Conservation (phyloP, 768 basidiomycete species). For the Tylopilus balloui region DNA sequence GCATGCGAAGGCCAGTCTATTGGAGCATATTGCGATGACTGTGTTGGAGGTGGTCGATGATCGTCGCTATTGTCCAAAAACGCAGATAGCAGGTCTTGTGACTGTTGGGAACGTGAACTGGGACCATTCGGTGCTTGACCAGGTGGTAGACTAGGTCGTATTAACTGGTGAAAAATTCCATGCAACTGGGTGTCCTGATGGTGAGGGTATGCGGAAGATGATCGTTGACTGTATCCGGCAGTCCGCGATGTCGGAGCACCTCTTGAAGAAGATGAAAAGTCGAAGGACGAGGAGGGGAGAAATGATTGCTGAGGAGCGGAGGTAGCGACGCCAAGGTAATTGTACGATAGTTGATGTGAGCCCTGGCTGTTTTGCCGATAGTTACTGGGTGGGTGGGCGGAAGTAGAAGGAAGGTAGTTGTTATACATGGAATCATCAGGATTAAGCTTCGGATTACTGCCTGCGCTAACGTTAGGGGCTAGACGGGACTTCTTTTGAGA, state of each 20-base stretch:
- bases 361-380: conserved; percentile 29
- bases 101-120: conserved; percentile 22
- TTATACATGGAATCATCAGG: conserved; percentile 30
- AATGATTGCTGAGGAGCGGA: conserved; percentile 21
- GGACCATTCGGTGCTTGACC: conserved; percentile 16
- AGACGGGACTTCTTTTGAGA: conserved; percentile 32
- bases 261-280: conserved; percentile 30
- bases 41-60: conserved; percentile 20
- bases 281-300: conserved; percentile 25
- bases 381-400: conserved; percentile 23
- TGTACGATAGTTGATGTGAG: conserved; percentile 27
- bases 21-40: conserved; percentile 23
- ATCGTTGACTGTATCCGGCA: conserved; percentile 23
- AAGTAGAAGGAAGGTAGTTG: conserved; percentile 30
- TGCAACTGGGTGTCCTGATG: conserved; percentile 30
- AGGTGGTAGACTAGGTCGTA: conserved; percentile 25
- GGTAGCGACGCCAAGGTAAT: conserved; percentile 18
- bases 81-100: conserved; percentile 27
- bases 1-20: conserved; percentile 35
- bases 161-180: conserved; percentile 30
- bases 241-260: conserved; percentile 20
- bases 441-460: conserved; percentile 22
- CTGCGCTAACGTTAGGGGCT: conserved; percentile 20
- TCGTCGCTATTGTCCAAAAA: conserved; percentile 30
- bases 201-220: conserved; percentile 18